phyloP scores from a whole-genome alignment of 495 filamentous ascomycete genomes.

The Bathelium albidoporum region DNA sequence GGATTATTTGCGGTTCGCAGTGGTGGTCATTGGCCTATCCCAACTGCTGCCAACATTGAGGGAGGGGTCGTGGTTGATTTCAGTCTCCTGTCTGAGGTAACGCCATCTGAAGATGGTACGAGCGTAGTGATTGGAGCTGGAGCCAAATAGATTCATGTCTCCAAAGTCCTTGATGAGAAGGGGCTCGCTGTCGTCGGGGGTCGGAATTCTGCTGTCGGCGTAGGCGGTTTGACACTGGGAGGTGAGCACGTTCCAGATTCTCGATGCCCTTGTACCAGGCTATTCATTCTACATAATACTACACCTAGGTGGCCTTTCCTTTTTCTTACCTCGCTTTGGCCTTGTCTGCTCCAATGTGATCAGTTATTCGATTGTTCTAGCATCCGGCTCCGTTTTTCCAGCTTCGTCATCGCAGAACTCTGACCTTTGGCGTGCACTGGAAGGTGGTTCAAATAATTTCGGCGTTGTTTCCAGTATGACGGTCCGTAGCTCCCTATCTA shows the following conservation, averaged over 20 bases:
- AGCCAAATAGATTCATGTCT: conserved; percentile 14
- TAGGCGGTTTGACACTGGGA: conserved; percentile 16
- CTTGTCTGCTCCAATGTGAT: conserved; percentile 20
- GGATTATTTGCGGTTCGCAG: conserved; percentile 30
- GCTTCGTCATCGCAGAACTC: conserved; percentile 16
- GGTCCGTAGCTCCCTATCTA: conserved; percentile 15
- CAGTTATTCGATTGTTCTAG: conserved; percentile 23
- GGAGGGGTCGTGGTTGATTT: conserved; percentile 44
- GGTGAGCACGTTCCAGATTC: too few relatives aligned
- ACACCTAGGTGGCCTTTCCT: not conserved
- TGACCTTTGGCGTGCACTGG: conserved; percentile 32
- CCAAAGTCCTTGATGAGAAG: conserved; percentile 5
- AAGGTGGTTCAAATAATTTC: conserved; percentile 36
- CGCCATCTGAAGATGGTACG: conserved; percentile 32
- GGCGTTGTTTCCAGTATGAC: conserved; percentile 32
- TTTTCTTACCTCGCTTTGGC: not conserved
- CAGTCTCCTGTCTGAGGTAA: conserved; percentile 33
- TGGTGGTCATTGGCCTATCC: conserved; percentile 39
- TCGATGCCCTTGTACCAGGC: too few relatives aligned
- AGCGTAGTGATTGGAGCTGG: conserved; percentile 13
- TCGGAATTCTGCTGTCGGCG: conserved; percentile 15
- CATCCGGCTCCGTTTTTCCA: conserved; percentile 12
- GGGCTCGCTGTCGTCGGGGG: conserved; percentile 15
- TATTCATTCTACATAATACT: too few relatives aligned
- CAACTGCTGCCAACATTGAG: conserved; percentile 40